Evolutionary conservation across 164 flowering plant genomes (phyloP), one percentile per base, ranked within the genome.

Genomic region (Houttuynia cordata): DNA sequence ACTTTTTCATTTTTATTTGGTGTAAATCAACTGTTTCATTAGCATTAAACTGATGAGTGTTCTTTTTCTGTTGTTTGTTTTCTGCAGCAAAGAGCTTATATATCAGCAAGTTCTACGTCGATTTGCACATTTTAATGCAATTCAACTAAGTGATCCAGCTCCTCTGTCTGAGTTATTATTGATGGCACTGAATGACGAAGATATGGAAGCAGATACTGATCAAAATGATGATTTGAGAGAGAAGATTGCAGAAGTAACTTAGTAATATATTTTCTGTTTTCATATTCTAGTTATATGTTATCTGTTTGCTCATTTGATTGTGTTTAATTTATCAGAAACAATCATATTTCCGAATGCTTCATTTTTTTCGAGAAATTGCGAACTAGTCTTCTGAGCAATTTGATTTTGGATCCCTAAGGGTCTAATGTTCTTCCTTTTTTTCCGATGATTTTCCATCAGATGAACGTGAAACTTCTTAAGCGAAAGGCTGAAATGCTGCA

Each of bases 21-120:
- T 30, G 37, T 30, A 6, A 30, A 30, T 30, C 37, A 30, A 30
- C 37, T 30, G 37, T 30, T 30, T 30, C 2, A 30, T 30, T 30
- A 30, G 37, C 37, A 2, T 2, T 30, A 30, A 30, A 30, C 37
- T 30, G 37, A 10, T 8, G 8, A 45, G 12, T 45, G 17, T 12
- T 45, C 13, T 45, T 30, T 22, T 39, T 52, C 51, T 55, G 14
- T 53, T 55, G 41, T 63, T 40, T 34, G 0, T 65, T 18, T 37
- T 62, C 77, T 54, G 62, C 82, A 92, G 96, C 89, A 91, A 94
- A 71, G 99, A 94, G 76, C 95, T 94, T 59, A 94, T 94, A 96
- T 94, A 94, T 67, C 99, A 94, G 74, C 99, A 86, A 79, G 88
- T 75, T 58, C 72, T 94, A 40, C 86, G 84, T 17, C 88, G 97